Percentiles rank a stretch among this genome's conserved stretches.
These are phyloP conservation scores for Podila horticola DNA, from an alignment of 192 early-diverging fungal genomes.

Conservation along the genomic window DNA sequence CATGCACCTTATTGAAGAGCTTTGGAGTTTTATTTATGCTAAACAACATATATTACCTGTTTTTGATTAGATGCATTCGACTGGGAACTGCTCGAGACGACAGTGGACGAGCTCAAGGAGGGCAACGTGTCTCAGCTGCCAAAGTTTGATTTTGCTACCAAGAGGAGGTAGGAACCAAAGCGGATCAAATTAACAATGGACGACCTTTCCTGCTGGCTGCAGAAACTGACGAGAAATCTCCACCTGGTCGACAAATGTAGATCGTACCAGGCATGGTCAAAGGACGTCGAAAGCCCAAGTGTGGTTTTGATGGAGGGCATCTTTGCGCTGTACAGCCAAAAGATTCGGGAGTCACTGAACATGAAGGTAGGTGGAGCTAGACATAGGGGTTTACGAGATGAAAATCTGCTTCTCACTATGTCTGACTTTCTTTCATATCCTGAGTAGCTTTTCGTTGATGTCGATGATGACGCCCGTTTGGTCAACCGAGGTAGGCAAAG, in stretches of 20 bases:
- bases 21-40: neutral
- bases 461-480: conserved; percentile 84
- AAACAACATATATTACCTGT: too few relatives aligned
- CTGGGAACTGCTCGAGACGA: conserved; percentile 70
- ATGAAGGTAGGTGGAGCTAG: conserved; percentile 65
- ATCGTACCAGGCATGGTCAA: conserved; percentile 24
- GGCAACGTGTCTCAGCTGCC: conserved; percentile 67
- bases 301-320: conserved; percentile 86
- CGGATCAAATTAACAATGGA: neutral
- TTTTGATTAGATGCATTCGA: conserved; percentile 71
- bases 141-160: conserved; percentile 67
- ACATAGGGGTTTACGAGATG: too few relatives aligned
- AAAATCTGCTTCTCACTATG: too few relatives aligned
- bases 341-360: conserved; percentile 73
- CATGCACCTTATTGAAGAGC: too few relatives aligned
- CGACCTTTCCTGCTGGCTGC: neutral
- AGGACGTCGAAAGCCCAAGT: conserved; percentile 55
- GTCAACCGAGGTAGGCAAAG: conserved; percentile 51
- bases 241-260: neutral
- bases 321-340: conserved; percentile 75
- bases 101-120: conserved; percentile 60
- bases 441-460: conserved; percentile 73
- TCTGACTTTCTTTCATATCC: neutral
- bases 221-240: neutral
- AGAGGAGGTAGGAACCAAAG: conserved; percentile 48